Percentiles rank a stretch among this genome's conserved stretches.
phyloP scores from a whole-genome alignment of 768 basidiomycete genomes.

The Leucogyrophana mollusca region DNA sequence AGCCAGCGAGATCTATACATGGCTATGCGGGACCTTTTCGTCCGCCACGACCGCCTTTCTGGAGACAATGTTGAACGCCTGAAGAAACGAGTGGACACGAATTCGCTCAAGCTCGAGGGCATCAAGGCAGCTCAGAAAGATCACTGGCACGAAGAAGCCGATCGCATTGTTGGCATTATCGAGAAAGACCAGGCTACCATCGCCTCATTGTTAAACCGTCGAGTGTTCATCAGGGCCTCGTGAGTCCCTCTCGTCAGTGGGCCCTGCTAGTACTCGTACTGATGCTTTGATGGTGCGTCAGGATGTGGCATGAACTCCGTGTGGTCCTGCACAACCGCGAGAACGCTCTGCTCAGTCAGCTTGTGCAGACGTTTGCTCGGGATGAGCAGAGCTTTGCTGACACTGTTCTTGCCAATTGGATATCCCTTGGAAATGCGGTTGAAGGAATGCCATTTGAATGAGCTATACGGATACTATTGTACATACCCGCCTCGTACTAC shows the following conservation, averaged over 20 bases:
- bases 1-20: constrained; percentile 83
- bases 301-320: constrained; percentile 95
- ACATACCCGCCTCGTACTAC: too few species aligned
- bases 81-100: constrained; percentile 80
- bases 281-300: constrained; percentile 26
- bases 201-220: constrained; percentile 65
- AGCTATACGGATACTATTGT: neutral
- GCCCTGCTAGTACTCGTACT: neutral
- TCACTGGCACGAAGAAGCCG: constrained; percentile 84
- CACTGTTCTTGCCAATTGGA: constrained; percentile 69
- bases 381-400: constrained; percentile 74
- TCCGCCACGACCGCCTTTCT: constrained; percentile 85
- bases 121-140: constrained; percentile 71
- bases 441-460: constrained; percentile 86
- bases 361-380: constrained; percentile 69
- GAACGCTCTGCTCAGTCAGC: constrained; percentile 73
- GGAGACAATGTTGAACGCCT: constrained; percentile 86
- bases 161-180: constrained; percentile 65
- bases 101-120: constrained; percentile 72
- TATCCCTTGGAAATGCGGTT: constrained; percentile 63
- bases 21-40: constrained; percentile 82
- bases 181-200: constrained; percentile 88
- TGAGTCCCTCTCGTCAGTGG: constrained; percentile 33
- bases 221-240: constrained; percentile 89
- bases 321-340: constrained; percentile 91